These are phyloP conservation scores for Copromyces sp. DNA, from an alignment of 495 filamentous ascomycete genomes.

Conservation along the genomic window DNA sequence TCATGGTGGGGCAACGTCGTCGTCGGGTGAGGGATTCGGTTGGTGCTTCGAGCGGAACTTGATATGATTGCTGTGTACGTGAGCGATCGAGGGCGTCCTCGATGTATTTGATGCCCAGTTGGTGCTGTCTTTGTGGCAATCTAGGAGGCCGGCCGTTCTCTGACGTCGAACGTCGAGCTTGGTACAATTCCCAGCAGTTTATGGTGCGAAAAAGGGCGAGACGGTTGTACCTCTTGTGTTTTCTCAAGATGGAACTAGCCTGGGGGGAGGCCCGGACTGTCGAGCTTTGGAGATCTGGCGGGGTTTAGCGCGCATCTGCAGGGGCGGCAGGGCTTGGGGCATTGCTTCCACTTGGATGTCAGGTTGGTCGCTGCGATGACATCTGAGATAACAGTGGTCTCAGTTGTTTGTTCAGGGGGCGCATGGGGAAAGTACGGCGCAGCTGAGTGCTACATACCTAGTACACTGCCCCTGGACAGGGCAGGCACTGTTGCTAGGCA, in stretches of 20 bases:
- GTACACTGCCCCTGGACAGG: not conserved
- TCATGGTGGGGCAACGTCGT: not conserved
- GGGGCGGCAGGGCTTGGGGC: not conserved
- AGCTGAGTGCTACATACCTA: not conserved
- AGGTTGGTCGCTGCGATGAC: not conserved
- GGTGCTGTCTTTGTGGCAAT: not conserved
- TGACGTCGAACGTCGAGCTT: not conserved
- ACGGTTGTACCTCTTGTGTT: not conserved
- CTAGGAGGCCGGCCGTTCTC: too few relatives aligned
- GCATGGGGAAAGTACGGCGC: not conserved
- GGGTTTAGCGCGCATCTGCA: not conserved
- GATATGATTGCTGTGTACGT: not conserved
- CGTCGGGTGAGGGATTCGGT: not conserved
- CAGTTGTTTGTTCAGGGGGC: not conserved
- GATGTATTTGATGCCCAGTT: not conserved
- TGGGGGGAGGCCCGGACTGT: not conserved
- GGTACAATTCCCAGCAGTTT: not conserved
- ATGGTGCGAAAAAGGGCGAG: not conserved
- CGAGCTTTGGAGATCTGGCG: not conserved
- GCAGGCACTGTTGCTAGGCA: conserved; percentile 17
- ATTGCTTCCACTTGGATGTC: not conserved
- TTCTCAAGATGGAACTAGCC: not conserved
- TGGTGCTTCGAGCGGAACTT: not conserved
- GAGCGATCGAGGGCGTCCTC: not conserved
- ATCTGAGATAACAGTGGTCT: not conserved